Percentiles rank a stretch among this genome's conserved stretches.
phyloP scores from a whole-genome alignment of 371 early-diverging fungal species.

The Rhizopus microsporus region DNA sequence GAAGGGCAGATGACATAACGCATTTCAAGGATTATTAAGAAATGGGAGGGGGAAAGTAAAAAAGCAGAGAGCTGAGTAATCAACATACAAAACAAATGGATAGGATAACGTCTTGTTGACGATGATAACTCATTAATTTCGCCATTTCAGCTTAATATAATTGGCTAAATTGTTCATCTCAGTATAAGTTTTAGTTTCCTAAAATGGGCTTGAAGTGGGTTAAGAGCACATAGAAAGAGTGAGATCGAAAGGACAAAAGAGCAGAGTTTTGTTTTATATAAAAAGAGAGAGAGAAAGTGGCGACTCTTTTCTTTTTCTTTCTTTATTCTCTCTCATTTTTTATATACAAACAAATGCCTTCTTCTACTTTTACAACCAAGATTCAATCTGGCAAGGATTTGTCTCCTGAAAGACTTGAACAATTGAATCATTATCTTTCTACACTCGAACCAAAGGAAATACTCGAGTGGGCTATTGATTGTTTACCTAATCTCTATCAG shows the following conservation, averaged over 20 bases:
- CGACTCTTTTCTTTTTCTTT: background rate
- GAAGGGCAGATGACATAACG: background rate
- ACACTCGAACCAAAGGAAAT: slow-evolving; percentile 77
- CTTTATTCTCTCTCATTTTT: background rate
- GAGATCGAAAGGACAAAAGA: slow-evolving; percentile 3
- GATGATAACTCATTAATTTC: slow-evolving; percentile 29
- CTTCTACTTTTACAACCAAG: slow-evolving; percentile 20
- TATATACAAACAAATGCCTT: slow-evolving; percentile 31
- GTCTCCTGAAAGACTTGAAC: slow-evolving; percentile 63
- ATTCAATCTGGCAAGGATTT: slow-evolving; percentile 47
- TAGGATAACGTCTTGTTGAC: slow-evolving; percentile 21
- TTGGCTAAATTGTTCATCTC: slow-evolving; percentile 32
- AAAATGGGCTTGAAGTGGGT: slow-evolving; percentile 27
- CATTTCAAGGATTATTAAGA: background rate
- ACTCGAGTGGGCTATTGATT: slow-evolving; percentile 84
- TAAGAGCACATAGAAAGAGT: slow-evolving; percentile 27
- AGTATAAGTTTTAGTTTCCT: slow-evolving; percentile 16
- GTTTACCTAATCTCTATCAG: slow-evolving; percentile 82
- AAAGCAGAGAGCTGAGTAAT: background rate
- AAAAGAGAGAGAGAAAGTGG: background rate
- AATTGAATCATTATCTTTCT: slow-evolving; percentile 64
- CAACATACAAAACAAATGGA: background rate
- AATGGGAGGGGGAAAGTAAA: background rate
- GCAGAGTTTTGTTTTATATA: slow-evolving; percentile 5
- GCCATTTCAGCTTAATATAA: slow-evolving; percentile 32